These are phyloP conservation scores for Trichoderma sp. DNA, from an alignment of 2,329 filamentous ascomycete species.

Conservation along the genomic window DNA sequence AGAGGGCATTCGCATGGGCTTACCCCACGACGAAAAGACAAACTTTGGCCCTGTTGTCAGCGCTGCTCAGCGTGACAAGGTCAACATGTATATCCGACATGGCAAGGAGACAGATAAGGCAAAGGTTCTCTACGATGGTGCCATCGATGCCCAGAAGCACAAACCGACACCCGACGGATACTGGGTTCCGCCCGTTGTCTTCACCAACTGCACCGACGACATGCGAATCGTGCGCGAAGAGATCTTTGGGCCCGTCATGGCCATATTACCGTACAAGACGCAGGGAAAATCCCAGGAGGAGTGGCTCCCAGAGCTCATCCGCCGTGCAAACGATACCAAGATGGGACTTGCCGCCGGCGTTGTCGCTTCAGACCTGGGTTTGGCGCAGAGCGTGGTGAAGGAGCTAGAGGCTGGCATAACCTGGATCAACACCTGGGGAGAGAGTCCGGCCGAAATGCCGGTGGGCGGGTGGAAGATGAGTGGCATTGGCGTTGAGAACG, in stretches of 20 bases:
- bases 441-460: slow-evolving; percentile 87
- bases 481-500: slow-evolving; percentile 86
- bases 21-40: slow-evolving; percentile 69
- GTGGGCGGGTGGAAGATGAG: slow-evolving; percentile 93
- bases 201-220: slow-evolving; percentile 79
- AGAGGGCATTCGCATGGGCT: slow-evolving; percentile 74
- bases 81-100: slow-evolving; percentile 73
- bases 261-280: slow-evolving; percentile 71
- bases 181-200: slow-evolving; percentile 83
- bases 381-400: slow-evolving; percentile 71
- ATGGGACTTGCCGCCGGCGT: slow-evolving; percentile 83
- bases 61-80: slow-evolving; percentile 73
- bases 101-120: slow-evolving; percentile 75
- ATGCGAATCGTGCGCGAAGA: slow-evolving; percentile 83
- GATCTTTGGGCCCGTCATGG: slow-evolving; percentile 88
- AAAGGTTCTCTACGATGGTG: slow-evolving; percentile 71
- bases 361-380: slow-evolving; percentile 74
- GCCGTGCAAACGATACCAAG: slow-evolving; percentile 73
- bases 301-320: slow-evolving; percentile 67
- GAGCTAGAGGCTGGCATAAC: slow-evolving; percentile 82
- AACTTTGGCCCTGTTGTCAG: slow-evolving; percentile 87
- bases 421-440: slow-evolving; percentile 94
- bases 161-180: slow-evolving; percentile 65
- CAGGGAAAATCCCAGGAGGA: slow-evolving; percentile 36
- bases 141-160: slow-evolving; percentile 54